Percentiles rank a stretch among this genome's conserved stretches.
Evolutionary conservation across 768 basidiomycete genomes (phyloP).

Genomic region (Rhizopogon salebrosus): DNA sequence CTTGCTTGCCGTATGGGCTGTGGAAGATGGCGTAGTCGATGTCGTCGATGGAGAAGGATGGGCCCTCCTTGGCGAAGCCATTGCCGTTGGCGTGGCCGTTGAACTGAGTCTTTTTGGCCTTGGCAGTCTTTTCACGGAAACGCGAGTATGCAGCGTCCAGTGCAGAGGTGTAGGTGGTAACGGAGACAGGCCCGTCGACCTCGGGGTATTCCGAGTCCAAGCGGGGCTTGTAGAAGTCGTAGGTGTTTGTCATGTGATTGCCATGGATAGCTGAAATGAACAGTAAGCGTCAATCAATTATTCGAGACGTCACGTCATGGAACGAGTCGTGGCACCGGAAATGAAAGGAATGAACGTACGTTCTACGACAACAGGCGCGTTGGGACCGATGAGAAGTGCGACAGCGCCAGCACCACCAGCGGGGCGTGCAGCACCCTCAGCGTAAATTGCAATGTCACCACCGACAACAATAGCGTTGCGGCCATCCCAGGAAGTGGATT

Average conservation of each 20-base stretch:
- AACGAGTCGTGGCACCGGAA: constrained; percentile 35
- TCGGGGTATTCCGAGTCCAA: constrained; percentile 93
- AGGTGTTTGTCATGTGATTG: constrained; percentile 94
- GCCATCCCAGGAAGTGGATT: constrained; percentile 94
- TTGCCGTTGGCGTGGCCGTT: constrained; percentile 33
- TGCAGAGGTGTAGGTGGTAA: constrained; percentile 91
- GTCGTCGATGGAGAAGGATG: constrained; percentile 68
- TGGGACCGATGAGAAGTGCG: constrained; percentile 93
- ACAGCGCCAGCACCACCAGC: constrained; percentile 96
- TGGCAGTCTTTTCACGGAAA: constrained; percentile 78
- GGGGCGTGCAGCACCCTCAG: constrained; percentile 90
- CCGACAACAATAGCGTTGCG: constrained; percentile 95
- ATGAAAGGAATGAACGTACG: constrained; percentile 56
- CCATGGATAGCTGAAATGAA: constrained; percentile 78
- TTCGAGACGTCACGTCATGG: constrained; percentile 3
- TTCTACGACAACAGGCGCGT: constrained; percentile 92
- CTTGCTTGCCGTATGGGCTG: constrained; percentile 97
- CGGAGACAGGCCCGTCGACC: constrained; percentile 95
- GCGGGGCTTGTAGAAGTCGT: constrained; percentile 99
- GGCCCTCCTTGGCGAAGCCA: constrained; percentile 31
- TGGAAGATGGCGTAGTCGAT: constrained; percentile 96
- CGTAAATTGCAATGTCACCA: constrained; percentile 97
- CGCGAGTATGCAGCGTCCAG: constrained; percentile 84
- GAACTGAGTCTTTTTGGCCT: constrained; percentile 45
- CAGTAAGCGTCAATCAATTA: constrained; percentile 4